Evolutionary conservation across 352 stramenopile genomes (phyloP).

Genomic region (Peronospora belbahrii): DNA sequence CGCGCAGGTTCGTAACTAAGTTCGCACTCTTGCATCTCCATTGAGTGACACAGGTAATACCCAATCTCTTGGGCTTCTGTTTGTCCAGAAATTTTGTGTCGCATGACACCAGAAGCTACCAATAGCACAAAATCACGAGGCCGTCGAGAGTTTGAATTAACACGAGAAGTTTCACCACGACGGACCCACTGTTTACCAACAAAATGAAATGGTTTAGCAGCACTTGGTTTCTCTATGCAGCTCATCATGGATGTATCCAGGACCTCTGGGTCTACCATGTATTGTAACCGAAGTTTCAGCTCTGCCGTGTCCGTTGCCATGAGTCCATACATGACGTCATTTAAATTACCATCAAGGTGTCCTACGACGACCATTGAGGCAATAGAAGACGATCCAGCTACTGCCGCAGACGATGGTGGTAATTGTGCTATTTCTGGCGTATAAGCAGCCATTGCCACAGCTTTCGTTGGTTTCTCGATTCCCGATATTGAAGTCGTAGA

Average conservation of each 20-base stretch:
- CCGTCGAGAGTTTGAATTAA: slow-evolving; percentile 11
- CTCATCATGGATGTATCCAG: slow-evolving; percentile 23
- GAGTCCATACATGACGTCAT: slow-evolving; percentile 34
- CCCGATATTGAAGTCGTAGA: not conserved
- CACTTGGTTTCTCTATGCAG: slow-evolving; percentile 13
- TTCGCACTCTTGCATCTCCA: slow-evolving; percentile 11
- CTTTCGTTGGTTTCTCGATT: slow-evolving; percentile 9
- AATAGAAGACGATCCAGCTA: slow-evolving; percentile 5
- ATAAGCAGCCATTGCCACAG: slow-evolving; percentile 24
- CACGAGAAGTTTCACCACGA: slow-evolving; percentile 10
- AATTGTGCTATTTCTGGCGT: slow-evolving; percentile 11
- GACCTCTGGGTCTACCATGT: slow-evolving; percentile 23
- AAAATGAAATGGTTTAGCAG: slow-evolving; percentile 23
- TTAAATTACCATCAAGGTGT: slow-evolving; percentile 21
- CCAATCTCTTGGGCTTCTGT: slow-evolving; percentile 12
- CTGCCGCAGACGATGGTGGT: slow-evolving; percentile 1
- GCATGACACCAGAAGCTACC: slow-evolving; percentile 21
- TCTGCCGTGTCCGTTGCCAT: slow-evolving; percentile 19
- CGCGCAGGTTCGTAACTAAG: slow-evolving; percentile 2
- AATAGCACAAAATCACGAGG: slow-evolving; percentile 32
- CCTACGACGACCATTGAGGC: slow-evolving; percentile 21
- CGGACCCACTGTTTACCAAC: slow-evolving; percentile 29
- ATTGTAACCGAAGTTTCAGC: slow-evolving; percentile 24
- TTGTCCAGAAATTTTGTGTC: slow-evolving; percentile 2
- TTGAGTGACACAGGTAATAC: slow-evolving; percentile 20